Conservation (phyloP, 306 rosid genomes). For the Fragaria nilgerrensis region DNA sequence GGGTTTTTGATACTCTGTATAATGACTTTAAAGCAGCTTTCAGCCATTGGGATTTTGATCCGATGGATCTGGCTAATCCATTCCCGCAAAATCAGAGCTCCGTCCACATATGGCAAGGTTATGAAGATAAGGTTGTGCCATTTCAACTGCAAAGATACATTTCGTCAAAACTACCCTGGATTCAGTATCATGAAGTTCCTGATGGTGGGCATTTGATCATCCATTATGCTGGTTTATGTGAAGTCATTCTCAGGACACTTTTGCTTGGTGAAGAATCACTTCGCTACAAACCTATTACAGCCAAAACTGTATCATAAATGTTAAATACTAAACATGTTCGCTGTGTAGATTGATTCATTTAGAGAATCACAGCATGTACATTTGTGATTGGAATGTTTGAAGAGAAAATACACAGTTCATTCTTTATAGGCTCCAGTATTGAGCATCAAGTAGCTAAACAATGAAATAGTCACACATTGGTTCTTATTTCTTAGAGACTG, state of each 20-base stretch:
- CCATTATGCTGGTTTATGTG: slow-evolving; percentile 75
- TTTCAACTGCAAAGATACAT: slow-evolving; percentile 70
- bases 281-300: slow-evolving; percentile 42
- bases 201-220: slow-evolving; percentile 93
- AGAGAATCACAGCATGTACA: slow-evolving; percentile 2
- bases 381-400: not conserved
- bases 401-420: not conserved
- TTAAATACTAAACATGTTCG: slow-evolving; percentile 9
- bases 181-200: slow-evolving; percentile 76
- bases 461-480: too few species aligned
- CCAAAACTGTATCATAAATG: slow-evolving; percentile 29
- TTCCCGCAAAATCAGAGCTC: slow-evolving; percentile 48
- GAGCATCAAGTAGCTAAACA: not conserved
- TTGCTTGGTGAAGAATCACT: slow-evolving; percentile 74
- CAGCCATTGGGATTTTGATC: slow-evolving; percentile 83
- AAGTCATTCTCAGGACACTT: slow-evolving; percentile 78
- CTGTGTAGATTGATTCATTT: slow-evolving; percentile 26
- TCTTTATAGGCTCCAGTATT: not conserved
- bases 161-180: slow-evolving; percentile 77
- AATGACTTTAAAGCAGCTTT: slow-evolving; percentile 70
- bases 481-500: too few species aligned
- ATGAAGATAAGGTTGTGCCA: slow-evolving; percentile 90
- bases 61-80: slow-evolving; percentile 67
- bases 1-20: slow-evolving; percentile 74
- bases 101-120: slow-evolving; percentile 94